Base-by-base conservation (phyloP, 1,139 yeast genomes). In the Taphrina confusa region DNA sequence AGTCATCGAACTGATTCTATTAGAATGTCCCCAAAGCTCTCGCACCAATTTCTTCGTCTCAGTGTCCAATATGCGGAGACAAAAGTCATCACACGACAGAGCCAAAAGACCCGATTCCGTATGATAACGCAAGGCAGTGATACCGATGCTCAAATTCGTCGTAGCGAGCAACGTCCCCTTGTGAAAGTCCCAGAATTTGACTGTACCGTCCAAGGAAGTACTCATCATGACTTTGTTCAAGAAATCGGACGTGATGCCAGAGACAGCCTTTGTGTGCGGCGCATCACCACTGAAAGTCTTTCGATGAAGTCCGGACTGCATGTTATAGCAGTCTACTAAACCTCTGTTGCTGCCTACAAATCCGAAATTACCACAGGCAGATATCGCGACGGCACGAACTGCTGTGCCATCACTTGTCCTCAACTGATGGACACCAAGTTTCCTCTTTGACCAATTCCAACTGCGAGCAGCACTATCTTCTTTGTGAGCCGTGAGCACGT, bases 361-460 rank as follows among this genome's bases (percentile, higher is more conserved):
- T 1, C 87, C 97, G 74, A 94, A 94, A 72, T 94, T 94, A 39
- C 98, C 98, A 78, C 99, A 94, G 63, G 84, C 87, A 0, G 97
- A 87, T 33, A 92, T 81, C 23, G 87, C 80, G 8, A 89, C 94
- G 28, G 87, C 73, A 69, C 85, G 87, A n/a, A 83, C 95, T n/a
- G 82, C 70, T 0, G 95, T 91, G 3, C 80, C 83, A 72, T 94
- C 98, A 14, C 81, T 80, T 1, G 97, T 87, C 3, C 76, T 72
- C 47, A 94, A 75, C 49, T 77, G 78, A 76, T 84, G 81, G 63
- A 84, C 80, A 18, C 97, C 97, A 1, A 91, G 83, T 69, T 92
- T 82, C 65, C 88, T 91, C 63, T 80, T 81, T 65, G 80, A 81
- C n/a, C 91, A 83, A 69, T 84, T 85, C 98, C 98, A 94, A 0